These are phyloP conservation scores for Phytophthora sansomeana DNA, from an alignment of 352 stramenopile species.

Conservation along the genomic window DNA sequence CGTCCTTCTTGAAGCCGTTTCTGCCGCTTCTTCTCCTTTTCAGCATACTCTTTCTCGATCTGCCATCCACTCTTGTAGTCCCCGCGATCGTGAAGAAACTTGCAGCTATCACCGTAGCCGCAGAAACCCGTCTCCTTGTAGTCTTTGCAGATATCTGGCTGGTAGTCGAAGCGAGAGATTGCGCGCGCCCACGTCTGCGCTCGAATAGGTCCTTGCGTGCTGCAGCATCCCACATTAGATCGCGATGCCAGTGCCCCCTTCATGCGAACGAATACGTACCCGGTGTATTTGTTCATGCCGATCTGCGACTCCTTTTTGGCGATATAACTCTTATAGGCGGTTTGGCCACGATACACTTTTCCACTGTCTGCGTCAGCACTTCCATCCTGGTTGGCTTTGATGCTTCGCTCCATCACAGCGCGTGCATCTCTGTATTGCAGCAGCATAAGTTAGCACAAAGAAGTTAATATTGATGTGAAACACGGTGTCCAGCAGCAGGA, in stretches of 20 bases:
- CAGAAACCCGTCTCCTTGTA: conserved; percentile 99
- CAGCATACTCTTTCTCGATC: conserved; percentile 96
- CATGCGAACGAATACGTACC: conserved; percentile 42
- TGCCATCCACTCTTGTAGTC: conserved; percentile 99
- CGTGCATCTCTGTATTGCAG: conserved; percentile 65
- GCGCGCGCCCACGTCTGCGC: conserved; percentile 94
- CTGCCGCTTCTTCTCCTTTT: conserved; percentile 92
- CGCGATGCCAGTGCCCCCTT: not conserved
- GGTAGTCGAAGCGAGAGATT: conserved; percentile 98
- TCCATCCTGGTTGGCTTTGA: conserved; percentile 76
- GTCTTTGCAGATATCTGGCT: conserved; percentile 99
- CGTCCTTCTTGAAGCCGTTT: conserved; percentile 66
- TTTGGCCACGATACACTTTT: conserved; percentile 85
- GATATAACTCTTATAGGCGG: conserved; percentile 90
- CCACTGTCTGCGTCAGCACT: conserved; percentile 73
- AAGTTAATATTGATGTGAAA: not conserved
- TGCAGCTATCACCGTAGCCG: conserved; percentile 96
- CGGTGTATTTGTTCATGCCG: conserved; percentile 92
- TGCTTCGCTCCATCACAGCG: conserved; percentile 81
- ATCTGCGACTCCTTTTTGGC: conserved; percentile 89
- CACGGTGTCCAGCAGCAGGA: too few relatives aligned
- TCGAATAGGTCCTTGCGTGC: conserved; percentile 95
- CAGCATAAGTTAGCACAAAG: not conserved
- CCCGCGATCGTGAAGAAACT: conserved; percentile 98
- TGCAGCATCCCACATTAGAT: conserved; percentile 26